Evolutionary conservation across 2,329 filamentous ascomycete species (phyloP).

Genomic region (Rhynchosporium secalis): DNA sequence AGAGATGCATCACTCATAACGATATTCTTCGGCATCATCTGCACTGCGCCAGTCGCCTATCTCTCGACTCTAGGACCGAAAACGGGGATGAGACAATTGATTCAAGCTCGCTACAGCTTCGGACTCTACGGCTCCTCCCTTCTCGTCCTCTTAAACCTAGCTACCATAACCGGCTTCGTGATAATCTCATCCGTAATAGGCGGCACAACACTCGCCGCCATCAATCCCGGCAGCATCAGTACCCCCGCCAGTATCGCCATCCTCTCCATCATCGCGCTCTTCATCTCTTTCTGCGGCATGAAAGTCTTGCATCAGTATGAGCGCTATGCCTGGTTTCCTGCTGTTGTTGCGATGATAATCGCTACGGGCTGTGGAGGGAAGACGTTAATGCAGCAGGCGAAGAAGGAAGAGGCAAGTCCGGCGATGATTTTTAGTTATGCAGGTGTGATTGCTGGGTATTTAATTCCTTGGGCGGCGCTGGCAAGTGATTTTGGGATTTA

Average conservation of each 20-base stretch:
- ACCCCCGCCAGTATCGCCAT: slow-evolving; percentile 61
- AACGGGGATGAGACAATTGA: slow-evolving; percentile 66
- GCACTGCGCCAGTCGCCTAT: slow-evolving; percentile 55
- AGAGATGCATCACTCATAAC: slow-evolving; percentile 55
- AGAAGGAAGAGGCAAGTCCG: slow-evolving; percentile 44
- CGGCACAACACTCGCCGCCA: slow-evolving; percentile 58
- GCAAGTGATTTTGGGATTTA: slow-evolving; percentile 63
- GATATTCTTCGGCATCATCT: slow-evolving; percentile 61
- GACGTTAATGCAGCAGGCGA: slow-evolving; percentile 50
- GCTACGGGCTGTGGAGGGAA: slow-evolving; percentile 55
- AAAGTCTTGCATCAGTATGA: slow-evolving; percentile 58
- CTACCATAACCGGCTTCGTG: slow-evolving; percentile 62
- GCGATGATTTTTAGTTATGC: slow-evolving; percentile 55
- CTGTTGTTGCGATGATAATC: slow-evolving; percentile 55
- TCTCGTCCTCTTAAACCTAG: slow-evolving; percentile 62
- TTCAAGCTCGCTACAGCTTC: slow-evolving; percentile 64
- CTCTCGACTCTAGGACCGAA: slow-evolving; percentile 59
- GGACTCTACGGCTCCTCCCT: slow-evolving; percentile 59
- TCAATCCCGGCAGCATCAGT: slow-evolving; percentile 50
- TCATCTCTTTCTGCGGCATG: slow-evolving; percentile 64
- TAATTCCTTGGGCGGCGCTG: slow-evolving; percentile 61
- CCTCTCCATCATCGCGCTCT: slow-evolving; percentile 55
- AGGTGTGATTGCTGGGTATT: slow-evolving; percentile 62
- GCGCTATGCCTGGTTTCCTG: slow-evolving; percentile 57
- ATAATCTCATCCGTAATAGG: slow-evolving; percentile 62